Percentiles rank a stretch among this genome's conserved stretches.
Conservation (phyloP, 2,329 filamentous ascomycete species). For the Cytospora leucostoma region DNA sequence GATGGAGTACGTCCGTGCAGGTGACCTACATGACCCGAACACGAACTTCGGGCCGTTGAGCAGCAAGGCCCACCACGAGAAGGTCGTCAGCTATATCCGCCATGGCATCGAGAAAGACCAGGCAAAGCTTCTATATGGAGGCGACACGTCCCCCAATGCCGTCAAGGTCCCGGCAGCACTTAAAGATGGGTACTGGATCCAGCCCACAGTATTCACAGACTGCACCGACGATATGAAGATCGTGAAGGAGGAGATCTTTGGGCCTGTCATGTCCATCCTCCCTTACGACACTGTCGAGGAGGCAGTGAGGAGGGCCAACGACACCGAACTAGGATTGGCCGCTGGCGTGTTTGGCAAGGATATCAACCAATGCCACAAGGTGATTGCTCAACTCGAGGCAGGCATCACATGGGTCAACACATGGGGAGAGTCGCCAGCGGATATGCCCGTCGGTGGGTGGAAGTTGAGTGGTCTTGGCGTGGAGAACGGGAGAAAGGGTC, state of each 20-base stretch:
- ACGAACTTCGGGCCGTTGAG: conserved; percentile 88
- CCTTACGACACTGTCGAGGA: conserved; percentile 71
- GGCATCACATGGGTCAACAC: conserved; percentile 93
- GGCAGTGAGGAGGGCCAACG: conserved; percentile 71
- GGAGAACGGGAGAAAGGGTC: conserved; percentile 78
- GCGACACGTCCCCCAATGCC: conserved; percentile 56
- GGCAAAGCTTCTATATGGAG: conserved; percentile 74
- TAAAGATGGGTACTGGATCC: conserved; percentile 76
- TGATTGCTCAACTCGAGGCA: conserved; percentile 71
- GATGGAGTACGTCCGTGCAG: conserved; percentile 69
- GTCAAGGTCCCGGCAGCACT: conserved; percentile 48
- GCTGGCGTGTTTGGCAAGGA: conserved; percentile 82
- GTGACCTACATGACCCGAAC: conserved; percentile 67
- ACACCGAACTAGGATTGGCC: conserved; percentile 75
- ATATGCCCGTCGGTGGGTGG: conserved; percentile 93
- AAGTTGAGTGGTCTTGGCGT: conserved; percentile 86
- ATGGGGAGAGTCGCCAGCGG: conserved; percentile 88
- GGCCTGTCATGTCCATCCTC: conserved; percentile 81
- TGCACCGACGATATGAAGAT: conserved; percentile 83
- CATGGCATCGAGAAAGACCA: conserved; percentile 74
- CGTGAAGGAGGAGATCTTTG: conserved; percentile 82
- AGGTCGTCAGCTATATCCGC: conserved; percentile 75
- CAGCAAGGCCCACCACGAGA: conserved; percentile 71
- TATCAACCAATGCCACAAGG: conserved; percentile 70
- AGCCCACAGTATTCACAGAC: conserved; percentile 82